Evolutionary conservation across 345 rosid species (phyloP).

Genomic region (Melastoma malabathricum): DNA sequence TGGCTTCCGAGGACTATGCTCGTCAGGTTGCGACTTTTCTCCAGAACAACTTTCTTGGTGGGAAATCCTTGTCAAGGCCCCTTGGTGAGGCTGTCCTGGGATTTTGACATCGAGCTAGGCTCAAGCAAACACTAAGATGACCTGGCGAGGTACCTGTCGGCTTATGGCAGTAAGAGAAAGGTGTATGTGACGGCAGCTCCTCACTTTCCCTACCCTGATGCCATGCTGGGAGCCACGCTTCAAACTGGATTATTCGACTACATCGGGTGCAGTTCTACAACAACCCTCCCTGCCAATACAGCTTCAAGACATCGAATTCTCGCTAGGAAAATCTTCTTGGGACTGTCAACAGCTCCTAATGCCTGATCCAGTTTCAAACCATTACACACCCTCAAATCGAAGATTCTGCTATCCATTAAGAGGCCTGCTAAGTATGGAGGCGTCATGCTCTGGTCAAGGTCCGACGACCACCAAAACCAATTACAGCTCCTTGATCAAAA

Average conservation of each 20-base stretch:
- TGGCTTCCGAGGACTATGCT: constrained; percentile 9
- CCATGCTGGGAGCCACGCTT: constrained; percentile 11
- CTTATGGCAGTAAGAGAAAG: constrained; percentile 9
- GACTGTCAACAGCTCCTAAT: constrained; percentile 11
- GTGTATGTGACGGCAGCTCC: constrained; percentile 18
- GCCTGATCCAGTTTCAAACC: constrained; percentile 15
- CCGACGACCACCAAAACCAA: constrained; percentile 12
- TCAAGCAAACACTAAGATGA: constrained; percentile 11
- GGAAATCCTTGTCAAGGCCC: constrained; percentile 8
- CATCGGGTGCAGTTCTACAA: constrained; percentile 20
- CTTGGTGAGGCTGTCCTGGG: constrained; percentile 12
- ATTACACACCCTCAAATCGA: constrained; percentile 6
- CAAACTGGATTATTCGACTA: constrained; percentile 14
- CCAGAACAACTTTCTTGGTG: constrained; percentile 20
- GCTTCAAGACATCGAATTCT: constrained; percentile 7
- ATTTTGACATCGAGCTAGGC: constrained; percentile 20
- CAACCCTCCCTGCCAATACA: constrained; percentile 19
- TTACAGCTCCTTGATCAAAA: constrained; percentile 12
- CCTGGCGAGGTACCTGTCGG: constrained; percentile 13
- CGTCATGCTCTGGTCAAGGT: constrained; percentile 20
- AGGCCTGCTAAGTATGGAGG: constrained; percentile 18
- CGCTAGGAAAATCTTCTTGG: constrained; percentile 11
- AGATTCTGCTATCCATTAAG: constrained; percentile 12
- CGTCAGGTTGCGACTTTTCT: constrained; percentile 13
- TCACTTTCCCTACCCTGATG: constrained; percentile 19